Percentiles rank a stretch among this genome's conserved stretches.
Conservation (phyloP, 2,329 filamentous ascomycete species). For the Curvularia lunata region DNA sequence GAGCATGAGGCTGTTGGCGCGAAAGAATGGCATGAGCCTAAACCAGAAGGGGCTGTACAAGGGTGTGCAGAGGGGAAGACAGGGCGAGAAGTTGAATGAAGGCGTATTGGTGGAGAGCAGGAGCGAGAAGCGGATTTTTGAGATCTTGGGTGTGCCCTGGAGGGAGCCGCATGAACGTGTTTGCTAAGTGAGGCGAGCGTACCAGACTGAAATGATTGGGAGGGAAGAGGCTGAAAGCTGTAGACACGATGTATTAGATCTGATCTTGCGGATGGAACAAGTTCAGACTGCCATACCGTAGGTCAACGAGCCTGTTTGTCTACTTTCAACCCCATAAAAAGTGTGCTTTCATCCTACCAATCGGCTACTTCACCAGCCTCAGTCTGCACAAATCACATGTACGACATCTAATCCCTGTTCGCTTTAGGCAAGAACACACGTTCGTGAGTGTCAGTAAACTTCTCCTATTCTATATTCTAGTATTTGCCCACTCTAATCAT, state of each 20-base stretch:
- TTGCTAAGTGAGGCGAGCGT: slow-evolving; percentile 23
- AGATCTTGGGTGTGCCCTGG: slow-evolving; percentile 82
- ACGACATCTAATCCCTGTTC: too few relatives aligned
- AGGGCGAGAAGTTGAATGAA: slow-evolving; percentile 66
- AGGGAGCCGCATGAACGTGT: slow-evolving; percentile 59
- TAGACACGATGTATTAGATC: neutral
- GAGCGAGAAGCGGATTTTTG: slow-evolving; percentile 81
- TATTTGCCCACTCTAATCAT: too few relatives aligned
- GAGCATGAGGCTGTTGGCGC: slow-evolving; percentile 79
- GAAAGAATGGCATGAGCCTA: slow-evolving; percentile 80
- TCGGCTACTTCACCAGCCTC: too few relatives aligned
- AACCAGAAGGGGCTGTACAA: slow-evolving; percentile 83
- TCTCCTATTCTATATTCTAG: too few relatives aligned
- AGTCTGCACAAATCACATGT: too few relatives aligned
- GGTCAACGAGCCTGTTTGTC: too few relatives aligned
- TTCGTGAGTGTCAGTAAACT: neutral
- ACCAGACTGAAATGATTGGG: neutral
- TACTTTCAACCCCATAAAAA: too few relatives aligned
- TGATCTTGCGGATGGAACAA: neutral
- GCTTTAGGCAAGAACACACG: neutral
- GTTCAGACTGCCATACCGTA: neutral
- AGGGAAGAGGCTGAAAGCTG: neutral
- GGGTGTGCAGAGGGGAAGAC: slow-evolving; percentile 67
- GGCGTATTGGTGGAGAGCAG: slow-evolving; percentile 75
- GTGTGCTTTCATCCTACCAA: too few relatives aligned